Conservation (phyloP, 129 eudicot species). For the Deinandra increscens region DNA sequence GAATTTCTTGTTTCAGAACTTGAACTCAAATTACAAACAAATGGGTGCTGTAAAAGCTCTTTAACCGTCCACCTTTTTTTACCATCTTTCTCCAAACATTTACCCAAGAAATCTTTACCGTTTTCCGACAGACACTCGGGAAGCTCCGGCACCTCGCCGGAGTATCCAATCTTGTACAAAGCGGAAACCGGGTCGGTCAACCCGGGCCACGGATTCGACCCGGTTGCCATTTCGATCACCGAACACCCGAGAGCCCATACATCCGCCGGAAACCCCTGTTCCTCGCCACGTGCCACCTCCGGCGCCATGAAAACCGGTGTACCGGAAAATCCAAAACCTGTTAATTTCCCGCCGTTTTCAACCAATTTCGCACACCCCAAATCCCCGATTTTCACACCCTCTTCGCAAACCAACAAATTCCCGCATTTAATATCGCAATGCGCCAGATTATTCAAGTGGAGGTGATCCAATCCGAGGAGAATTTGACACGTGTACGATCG, state of each 20-base stretch:
- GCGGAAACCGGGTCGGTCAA: constrained; percentile 52
- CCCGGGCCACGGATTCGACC: constrained; percentile 69
- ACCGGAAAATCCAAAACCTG: constrained; percentile 45
- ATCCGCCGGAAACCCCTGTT: constrained; percentile 74
- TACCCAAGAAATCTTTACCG: constrained; percentile 55
- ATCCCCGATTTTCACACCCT: constrained; percentile 65
- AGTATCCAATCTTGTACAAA: constrained; percentile 60
- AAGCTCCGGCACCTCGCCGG: constrained; percentile 55
- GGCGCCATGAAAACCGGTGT: constrained; percentile 93
- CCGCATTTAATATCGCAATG: constrained; percentile 81
- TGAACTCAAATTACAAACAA: constrained; percentile 32
- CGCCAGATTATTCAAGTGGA: constrained; percentile 51
- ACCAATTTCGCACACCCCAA: constrained; percentile 58
- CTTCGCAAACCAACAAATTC: constrained; percentile 59
- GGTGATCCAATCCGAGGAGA: constrained; percentile 53
- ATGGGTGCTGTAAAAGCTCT: constrained; percentile 59
- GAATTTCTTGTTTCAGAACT: constrained; percentile 38
- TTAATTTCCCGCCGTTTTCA: background rate
- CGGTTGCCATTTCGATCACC: constrained; percentile 79
- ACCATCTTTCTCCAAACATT: constrained; percentile 52
- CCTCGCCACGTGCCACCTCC: constrained; percentile 85
- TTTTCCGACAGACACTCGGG: constrained; percentile 52
- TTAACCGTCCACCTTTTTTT: constrained; percentile 54
- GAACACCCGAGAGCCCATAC: constrained; percentile 87
- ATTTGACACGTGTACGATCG: constrained; percentile 46